Conservation (phyloP, 306 rosid species). For the Argentina anserina region DNA sequence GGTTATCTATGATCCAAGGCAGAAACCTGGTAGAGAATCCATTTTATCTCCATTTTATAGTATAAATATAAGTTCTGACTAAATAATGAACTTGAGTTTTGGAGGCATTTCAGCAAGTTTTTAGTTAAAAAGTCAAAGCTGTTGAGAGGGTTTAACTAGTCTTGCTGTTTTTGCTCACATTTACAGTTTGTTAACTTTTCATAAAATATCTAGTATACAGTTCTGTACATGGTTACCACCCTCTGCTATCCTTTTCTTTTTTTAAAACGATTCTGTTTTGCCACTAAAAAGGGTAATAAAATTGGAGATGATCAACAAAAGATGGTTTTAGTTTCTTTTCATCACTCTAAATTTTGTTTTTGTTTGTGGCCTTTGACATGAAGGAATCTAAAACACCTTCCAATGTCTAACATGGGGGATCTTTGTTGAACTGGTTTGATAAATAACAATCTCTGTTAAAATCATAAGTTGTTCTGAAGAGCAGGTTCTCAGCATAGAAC, state of each 20-base stretch:
- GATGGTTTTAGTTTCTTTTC: background rate
- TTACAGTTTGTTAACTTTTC: background rate
- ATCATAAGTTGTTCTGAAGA: background rate
- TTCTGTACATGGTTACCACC: background rate
- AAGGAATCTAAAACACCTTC: background rate
- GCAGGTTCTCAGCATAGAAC: background rate
- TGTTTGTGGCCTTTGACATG: background rate
- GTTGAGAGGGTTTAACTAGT: background rate
- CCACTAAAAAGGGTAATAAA: background rate
- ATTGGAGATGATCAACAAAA: background rate
- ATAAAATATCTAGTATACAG: no score
- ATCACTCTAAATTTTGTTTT: background rate
- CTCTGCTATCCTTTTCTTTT: background rate
- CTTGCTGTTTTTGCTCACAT: background rate
- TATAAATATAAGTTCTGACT: no score
- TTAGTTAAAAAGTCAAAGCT: background rate
- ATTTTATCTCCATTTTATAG: background rate
- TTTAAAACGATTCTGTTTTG: background rate
- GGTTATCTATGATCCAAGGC: constrained; percentile 81
- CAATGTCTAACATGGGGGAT: background rate
- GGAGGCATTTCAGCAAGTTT: background rate
- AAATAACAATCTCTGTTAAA: background rate
- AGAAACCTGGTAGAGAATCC: constrained; percentile 54
- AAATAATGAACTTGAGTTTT: background rate
- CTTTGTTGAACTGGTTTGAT: background rate